Conservation (phyloP, 805 yeast species). For the Starmera dryadoides region DNA sequence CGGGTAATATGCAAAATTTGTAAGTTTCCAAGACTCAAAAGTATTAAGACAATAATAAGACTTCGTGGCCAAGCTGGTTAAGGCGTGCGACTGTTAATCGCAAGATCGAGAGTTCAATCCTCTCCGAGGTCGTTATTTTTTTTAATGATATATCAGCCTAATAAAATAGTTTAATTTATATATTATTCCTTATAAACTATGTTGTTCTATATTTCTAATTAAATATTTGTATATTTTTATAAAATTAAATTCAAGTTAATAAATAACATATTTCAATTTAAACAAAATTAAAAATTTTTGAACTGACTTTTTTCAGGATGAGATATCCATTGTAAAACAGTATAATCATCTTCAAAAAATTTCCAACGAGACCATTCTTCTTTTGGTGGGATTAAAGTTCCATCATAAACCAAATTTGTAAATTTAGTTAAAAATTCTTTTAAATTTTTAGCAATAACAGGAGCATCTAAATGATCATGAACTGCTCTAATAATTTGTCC, state of each 20-base stretch:
- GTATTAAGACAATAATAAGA: constrained; percentile 19
- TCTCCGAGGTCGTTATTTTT: constrained; percentile 30
- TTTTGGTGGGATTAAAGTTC: background rate
- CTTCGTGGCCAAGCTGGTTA: constrained; percentile 27
- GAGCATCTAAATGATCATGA: background rate
- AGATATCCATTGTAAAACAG: background rate
- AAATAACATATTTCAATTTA: too few species aligned
- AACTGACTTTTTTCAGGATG: background rate
- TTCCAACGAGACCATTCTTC: background rate
- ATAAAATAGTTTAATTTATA: too few species aligned
- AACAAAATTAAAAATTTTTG: background rate
- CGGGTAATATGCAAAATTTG: too few species aligned
- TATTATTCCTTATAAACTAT: too few species aligned
- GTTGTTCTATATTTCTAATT: too few species aligned
- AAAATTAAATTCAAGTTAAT: too few species aligned
- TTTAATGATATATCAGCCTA: too few species aligned
- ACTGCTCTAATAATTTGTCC: background rate
- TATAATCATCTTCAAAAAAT: background rate
- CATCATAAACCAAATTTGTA: background rate
- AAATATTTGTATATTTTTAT: too few species aligned
- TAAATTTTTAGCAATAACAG: background rate
- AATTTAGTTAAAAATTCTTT: background rate
- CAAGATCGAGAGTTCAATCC: constrained; percentile 39
- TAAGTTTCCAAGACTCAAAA: too few species aligned
- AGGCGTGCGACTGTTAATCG: constrained; percentile 47